Conservation (phyloP, 177 flowering plant species). For the Vitis hybrid region DNA sequence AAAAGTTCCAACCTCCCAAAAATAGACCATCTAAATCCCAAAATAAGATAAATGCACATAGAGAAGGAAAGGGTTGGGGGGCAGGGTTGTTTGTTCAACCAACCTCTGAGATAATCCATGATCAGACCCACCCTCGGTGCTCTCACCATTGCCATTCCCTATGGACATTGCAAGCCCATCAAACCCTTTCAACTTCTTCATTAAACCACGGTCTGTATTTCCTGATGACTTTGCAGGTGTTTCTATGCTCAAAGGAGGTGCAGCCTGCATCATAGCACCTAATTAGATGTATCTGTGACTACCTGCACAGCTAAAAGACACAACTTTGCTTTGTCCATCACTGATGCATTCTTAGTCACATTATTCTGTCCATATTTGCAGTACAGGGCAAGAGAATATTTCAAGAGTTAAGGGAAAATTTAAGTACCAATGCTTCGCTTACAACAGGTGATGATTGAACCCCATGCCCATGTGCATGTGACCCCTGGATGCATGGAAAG, state of each 20-base stretch:
- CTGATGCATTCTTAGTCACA: background rate
- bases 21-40: background rate
- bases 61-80: background rate
- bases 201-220: constrained; percentile 54
- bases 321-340: background rate
- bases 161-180: constrained; percentile 80
- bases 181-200: constrained; percentile 77
- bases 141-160: constrained; percentile 62
- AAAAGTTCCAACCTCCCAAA: background rate
- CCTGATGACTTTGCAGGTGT: constrained; percentile 70
- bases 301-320: background rate
- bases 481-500: constrained; percentile 33
- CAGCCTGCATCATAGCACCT: constrained; percentile 38
- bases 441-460: constrained; percentile 42
- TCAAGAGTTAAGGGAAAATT: background rate
- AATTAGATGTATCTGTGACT: constrained; percentile 7
- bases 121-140: constrained; percentile 40
- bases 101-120: constrained; percentile 62
- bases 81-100: constrained; percentile 6
- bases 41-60: background rate
- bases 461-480: constrained; percentile 48
- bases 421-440: constrained; percentile 38
- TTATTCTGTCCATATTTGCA: background rate
- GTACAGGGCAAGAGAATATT: background rate
- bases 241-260: constrained; percentile 48